These are phyloP conservation scores for Penicillium psychrosexuale DNA, from an alignment of 2,329 filamentous ascomycete genomes.

Conservation along the genomic window DNA sequence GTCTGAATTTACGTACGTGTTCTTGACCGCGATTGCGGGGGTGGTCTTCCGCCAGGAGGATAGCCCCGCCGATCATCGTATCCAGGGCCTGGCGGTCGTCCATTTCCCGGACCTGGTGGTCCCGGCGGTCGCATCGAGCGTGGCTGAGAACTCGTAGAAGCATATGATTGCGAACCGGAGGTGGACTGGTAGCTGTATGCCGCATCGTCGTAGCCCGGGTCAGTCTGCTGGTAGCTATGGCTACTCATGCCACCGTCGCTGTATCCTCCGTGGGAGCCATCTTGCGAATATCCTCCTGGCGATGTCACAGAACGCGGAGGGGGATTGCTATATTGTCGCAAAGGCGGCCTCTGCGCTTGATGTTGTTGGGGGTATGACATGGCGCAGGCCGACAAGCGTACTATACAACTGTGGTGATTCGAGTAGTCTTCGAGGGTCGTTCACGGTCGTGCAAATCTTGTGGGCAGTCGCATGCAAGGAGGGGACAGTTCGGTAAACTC, in stretches of 20 bases:
- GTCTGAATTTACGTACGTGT: constrained; percentile 30
- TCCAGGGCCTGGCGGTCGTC: constrained; percentile 26
- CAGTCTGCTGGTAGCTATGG: constrained; percentile 22
- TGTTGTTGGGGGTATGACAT: constrained; percentile 40
- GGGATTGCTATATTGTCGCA: constrained; percentile 29
- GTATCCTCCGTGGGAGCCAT: constrained; percentile 27
- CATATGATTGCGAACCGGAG: constrained; percentile 27
- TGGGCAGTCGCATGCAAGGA: constrained; percentile 4
- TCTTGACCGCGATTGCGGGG: constrained; percentile 32
- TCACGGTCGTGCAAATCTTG: not conserved
- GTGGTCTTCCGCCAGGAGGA: constrained; percentile 27
- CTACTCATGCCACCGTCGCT: constrained; percentile 29
- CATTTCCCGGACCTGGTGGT: constrained; percentile 27
- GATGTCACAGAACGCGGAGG: constrained; percentile 21
- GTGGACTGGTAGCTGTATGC: constrained; percentile 28
- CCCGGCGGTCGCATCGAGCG: constrained; percentile 34
- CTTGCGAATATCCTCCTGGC: constrained; percentile 27
- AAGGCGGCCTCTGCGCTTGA: constrained; percentile 31
- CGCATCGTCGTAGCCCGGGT: constrained; percentile 26
- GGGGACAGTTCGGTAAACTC: not conserved
- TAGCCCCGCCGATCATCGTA: constrained; percentile 25
- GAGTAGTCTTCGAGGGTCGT: not conserved
- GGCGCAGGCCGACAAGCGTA: constrained; percentile 3
- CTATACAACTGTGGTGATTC: not conserved
- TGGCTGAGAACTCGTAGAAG: constrained; percentile 27